A percentile compares a stretch with the other conserved stretches of the same genome.
phyloP scores from a whole-genome alignment of 2,329 filamentous ascomycete species.

The Ophiosphaerella herpotricha region DNA sequence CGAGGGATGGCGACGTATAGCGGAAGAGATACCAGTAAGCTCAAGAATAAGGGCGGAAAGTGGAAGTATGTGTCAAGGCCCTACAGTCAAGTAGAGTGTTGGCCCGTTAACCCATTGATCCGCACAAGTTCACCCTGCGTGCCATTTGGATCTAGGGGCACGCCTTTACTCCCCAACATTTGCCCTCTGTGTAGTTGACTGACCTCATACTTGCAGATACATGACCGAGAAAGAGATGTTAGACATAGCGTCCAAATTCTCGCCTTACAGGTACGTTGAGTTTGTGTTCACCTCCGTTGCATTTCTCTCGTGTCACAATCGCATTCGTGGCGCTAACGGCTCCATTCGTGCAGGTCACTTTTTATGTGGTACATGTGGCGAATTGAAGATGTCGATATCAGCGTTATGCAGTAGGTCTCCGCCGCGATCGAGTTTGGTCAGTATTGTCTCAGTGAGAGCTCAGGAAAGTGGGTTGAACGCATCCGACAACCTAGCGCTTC shows the following conservation, averaged over 20 bases:
- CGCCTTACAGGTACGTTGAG: conserved; percentile 70
- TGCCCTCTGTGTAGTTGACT: not conserved
- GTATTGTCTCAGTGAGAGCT: not conserved
- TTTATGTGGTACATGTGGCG: conserved; percentile 99
- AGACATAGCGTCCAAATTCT: conserved; percentile 77
- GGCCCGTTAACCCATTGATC: too few relatives aligned
- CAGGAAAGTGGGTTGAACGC: not conserved
- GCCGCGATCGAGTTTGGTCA: not conserved
- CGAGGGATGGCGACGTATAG: conserved; percentile 88
- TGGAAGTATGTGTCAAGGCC: conserved; percentile 65
- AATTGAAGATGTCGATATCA: conserved; percentile 76
- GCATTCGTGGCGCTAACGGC: not conserved
- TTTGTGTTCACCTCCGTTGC: conserved; percentile 44
- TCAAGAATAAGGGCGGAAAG: conserved; percentile 81
- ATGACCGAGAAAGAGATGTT: conserved; percentile 94
- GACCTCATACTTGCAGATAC: conserved; percentile 55
- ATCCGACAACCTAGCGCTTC: not conserved
- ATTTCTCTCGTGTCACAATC: conserved; percentile 1
- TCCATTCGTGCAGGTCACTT: conserved; percentile 63
- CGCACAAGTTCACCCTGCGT: too few relatives aligned
- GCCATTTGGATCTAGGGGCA: too few relatives aligned
- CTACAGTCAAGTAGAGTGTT: too few relatives aligned
- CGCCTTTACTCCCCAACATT: not conserved
- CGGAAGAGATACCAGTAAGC: conserved; percentile 79
- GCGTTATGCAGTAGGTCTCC: conserved; percentile 47